phyloP scores from a whole-genome alignment of 2,329 filamentous ascomycete genomes.

The Aspergillus tubingensis region DNA sequence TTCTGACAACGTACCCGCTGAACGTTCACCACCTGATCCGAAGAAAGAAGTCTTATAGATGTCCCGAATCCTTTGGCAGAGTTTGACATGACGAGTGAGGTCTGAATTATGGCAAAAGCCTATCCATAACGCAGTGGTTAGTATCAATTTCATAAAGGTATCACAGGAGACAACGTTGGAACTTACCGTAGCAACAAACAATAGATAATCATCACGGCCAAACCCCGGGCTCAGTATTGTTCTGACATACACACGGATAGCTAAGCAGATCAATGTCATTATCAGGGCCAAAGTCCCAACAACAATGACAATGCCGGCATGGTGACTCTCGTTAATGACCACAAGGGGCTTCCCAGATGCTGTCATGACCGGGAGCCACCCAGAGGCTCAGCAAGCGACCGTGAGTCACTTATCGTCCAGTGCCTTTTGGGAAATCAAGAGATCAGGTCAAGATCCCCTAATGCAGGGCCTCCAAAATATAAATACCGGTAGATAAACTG shows the following conservation, averaged over 20 bases:
- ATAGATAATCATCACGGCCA: not conserved
- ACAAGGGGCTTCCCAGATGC: not conserved
- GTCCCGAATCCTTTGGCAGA: not conserved
- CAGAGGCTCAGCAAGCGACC: not conserved
- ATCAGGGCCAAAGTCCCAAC: not conserved
- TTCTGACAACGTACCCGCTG: not conserved
- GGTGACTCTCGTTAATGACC: conserved; percentile 1
- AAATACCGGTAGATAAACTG: not conserved
- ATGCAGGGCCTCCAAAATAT: not conserved
- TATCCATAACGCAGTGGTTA: not conserved
- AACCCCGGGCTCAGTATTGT: conserved; percentile 4
- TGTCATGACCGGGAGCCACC: not conserved
- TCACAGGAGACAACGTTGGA: not conserved
- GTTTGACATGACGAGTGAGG: not conserved
- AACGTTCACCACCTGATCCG: not conserved
- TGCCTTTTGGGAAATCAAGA: not conserved
- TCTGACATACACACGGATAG: conserved; percentile 5
- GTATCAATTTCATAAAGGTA: accelerated
- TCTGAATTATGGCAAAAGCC: not conserved
- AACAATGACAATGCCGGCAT: not conserved
- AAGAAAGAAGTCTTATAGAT: not conserved
- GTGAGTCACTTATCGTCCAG: not conserved
- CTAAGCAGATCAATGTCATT: conserved; percentile 1
- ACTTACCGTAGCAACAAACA: conserved; percentile 1
- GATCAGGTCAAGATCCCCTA: not conserved